These are phyloP conservation scores for Crinitomyces ghanaensis DNA, from an alignment of 805 yeast species.

Conservation along the genomic window DNA sequence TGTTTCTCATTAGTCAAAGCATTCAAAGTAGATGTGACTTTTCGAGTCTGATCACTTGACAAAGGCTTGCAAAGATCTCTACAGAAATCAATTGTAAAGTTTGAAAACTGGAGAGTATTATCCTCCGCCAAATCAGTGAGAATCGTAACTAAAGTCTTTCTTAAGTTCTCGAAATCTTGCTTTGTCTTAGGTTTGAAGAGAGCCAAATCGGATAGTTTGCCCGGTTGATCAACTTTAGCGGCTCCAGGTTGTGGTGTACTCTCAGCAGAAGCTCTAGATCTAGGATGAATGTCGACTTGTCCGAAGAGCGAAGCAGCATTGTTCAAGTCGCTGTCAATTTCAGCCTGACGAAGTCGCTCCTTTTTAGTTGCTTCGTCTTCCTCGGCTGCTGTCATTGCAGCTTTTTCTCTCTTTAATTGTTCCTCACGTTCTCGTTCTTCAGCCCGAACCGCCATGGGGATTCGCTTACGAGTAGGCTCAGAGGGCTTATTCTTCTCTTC, in stretches of 20 bases:
- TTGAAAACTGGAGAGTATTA: constrained; percentile 56
- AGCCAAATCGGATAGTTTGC: constrained; percentile 34
- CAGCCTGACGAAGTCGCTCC: constrained; percentile 68
- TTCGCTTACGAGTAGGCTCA: constrained; percentile 33
- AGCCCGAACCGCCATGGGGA: constrained; percentile 31
- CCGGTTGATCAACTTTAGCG: constrained; percentile 29
- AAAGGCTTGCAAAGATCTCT: constrained; percentile 79
- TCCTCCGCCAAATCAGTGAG: constrained; percentile 49
- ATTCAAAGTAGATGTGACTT: constrained; percentile 73
- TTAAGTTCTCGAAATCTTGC: constrained; percentile 64
- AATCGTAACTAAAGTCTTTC: constrained; percentile 57
- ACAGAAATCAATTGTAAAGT: constrained; percentile 71
- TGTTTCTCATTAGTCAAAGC: constrained; percentile 77
- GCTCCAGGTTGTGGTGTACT: constrained; percentile 23
- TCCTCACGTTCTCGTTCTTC: constrained; percentile 31
- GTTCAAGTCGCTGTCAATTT: constrained; percentile 73
- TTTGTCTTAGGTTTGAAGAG: constrained; percentile 73
- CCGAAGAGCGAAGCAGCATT: constrained; percentile 90
- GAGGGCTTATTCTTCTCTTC: constrained; percentile 43
- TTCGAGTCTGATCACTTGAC: constrained; percentile 69
- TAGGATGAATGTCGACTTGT: constrained; percentile 34
- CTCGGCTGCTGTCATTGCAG: constrained; percentile 31
- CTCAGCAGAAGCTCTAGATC: constrained; percentile 38
- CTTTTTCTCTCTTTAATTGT: constrained; percentile 38
- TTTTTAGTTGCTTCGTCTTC: constrained; percentile 65